phyloP scores from a whole-genome alignment of 2,329 filamentous ascomycete species.

The Ophiobolus disseminans region DNA sequence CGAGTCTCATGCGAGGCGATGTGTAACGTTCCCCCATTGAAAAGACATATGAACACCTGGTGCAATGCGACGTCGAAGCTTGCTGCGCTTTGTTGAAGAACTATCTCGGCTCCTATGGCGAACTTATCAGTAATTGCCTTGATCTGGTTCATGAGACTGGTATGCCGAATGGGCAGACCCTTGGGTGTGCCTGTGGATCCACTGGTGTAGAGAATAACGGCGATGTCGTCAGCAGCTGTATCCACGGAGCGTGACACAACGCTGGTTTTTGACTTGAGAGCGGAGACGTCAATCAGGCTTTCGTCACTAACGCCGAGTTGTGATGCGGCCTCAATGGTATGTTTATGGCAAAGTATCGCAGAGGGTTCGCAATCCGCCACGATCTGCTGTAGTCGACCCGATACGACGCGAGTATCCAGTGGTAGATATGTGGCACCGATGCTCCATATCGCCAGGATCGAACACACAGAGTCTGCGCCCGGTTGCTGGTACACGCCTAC shows the following conservation, averaged over 20 bases:
- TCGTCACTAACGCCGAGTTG: background rate
- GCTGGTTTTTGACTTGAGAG: background rate
- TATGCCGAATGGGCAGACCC: conserved; percentile 67
- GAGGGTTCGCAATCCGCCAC: conserved; percentile 5
- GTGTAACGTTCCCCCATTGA: conserved; percentile 49
- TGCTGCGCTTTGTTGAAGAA: conserved; percentile 55
- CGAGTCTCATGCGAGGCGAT: conserved; percentile 43
- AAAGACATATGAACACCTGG: conserved; percentile 52
- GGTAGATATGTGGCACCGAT: conserved; percentile 23
- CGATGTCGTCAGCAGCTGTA: conserved; percentile 39
- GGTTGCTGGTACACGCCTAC: conserved; percentile 55
- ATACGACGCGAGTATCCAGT: conserved; percentile 14
- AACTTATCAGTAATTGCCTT: too few species aligned
- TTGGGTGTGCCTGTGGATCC: conserved; percentile 63
- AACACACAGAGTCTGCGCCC: conserved; percentile 34
- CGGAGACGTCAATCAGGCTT: conserved; percentile 9
- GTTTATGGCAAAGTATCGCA: conserved; percentile 9
- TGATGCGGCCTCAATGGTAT: background rate
- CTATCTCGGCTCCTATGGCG: too few species aligned
- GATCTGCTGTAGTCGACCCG: conserved; percentile 9
- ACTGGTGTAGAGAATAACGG: conserved; percentile 66
- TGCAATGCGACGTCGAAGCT: conserved; percentile 53
- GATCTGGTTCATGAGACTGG: too few species aligned
- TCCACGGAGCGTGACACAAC: background rate
- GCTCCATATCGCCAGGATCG: conserved; percentile 25